Evolutionary conservation across 1,284 basidiomycete species (phyloP), one percentile per base, ranked within the genome.

Genomic region (Leccinum solheimii): DNA sequence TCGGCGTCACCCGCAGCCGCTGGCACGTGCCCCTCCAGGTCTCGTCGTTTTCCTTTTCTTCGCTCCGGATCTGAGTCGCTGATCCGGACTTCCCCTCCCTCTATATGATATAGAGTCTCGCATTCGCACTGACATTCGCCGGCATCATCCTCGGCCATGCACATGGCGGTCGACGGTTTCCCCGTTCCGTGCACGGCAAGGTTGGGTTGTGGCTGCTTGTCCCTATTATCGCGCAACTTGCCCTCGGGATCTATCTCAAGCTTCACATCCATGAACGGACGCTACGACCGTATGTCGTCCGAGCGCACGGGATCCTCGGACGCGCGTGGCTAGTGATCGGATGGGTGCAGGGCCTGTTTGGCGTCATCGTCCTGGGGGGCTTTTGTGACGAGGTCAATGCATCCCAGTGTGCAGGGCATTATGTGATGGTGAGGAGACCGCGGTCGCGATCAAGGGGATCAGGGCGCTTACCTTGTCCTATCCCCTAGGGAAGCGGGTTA

Each of bases 1-100:
- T 38, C 36, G 36, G 93, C 9, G 78, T 95, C 36, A 82, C 88
- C 9, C 83, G 88, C 70, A 93, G 85, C 74, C 82, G 85, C 71
- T 95, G 90, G 87, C 93, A 95, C 75, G 92, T 95, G 52, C 93
- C 94, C 3, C 74, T 95, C 2, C 93, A 95, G 78, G 88, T 90
- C 62, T 52, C 77, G 71, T 57, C 9, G 3, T 32, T 45, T 14
- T 3, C 9, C 5, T n/a, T 6, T 52, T 38, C 51, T 38, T 45
- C 11, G 43, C 6, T 38, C 40, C 8, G 23, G 38, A 45, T 19
- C 43, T 2, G 19, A 23, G 21, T 48, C 45, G 21, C 21, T 48
- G 45, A 48, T 48, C 45, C 13, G 43, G 11, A 45, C 40, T 10
- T 48, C 19, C 36, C 36, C 14, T 38, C 34, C 48, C 36, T 5